These are phyloP conservation scores for Salix purpurea DNA, from an alignment of 345 rosid species.

Conservation along the genomic window DNA sequence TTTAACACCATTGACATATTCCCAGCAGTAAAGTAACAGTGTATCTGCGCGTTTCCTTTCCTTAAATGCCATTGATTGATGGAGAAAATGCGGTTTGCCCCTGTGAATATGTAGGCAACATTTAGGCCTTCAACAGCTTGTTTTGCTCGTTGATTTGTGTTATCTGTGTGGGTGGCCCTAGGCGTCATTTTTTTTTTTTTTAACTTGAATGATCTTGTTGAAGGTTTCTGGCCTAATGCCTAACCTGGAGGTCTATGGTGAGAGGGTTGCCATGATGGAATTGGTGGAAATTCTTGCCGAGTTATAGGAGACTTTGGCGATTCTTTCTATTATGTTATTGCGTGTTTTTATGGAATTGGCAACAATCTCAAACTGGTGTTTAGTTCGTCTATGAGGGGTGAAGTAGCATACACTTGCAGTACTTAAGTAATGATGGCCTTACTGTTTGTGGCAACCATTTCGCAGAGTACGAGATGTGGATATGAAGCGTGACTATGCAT, in stretches of 20 bases:
- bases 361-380: slow-evolving; percentile 85
- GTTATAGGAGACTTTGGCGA: slow-evolving; percentile 57
- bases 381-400: slow-evolving; percentile 83
- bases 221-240: slow-evolving; percentile 92
- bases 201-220: slow-evolving; percentile 95
- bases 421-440: slow-evolving; percentile 98
- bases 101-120: slow-evolving; percentile 2
- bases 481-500: slow-evolving; percentile 99
- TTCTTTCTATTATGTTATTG: slow-evolving; percentile 69
- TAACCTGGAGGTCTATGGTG: slow-evolving; percentile 93
- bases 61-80: slow-evolving; percentile 4
- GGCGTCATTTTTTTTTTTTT: slow-evolving; percentile 27
- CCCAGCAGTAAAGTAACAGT: neutral
- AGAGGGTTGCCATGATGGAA: slow-evolving; percentile 64
- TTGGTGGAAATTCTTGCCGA: slow-evolving; percentile 59
- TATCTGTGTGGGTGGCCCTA: slow-evolving; percentile 35
- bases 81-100: slow-evolving; percentile 4
- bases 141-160: slow-evolving; percentile 32
- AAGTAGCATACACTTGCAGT: slow-evolving; percentile 68
- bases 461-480: slow-evolving; percentile 99
- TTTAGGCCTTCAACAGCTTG: slow-evolving; percentile 14
- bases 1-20: neutral
- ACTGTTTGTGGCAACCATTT: slow-evolving; percentile 94
- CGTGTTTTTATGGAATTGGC: slow-evolving; percentile 75
- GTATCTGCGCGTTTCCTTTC: neutral